A percentile compares a stretch with the other conserved stretches of the same genome.
Evolutionary conservation across 2,329 filamentous ascomycete species (phyloP).

Genomic region (Exophiala xenobiotica): DNA sequence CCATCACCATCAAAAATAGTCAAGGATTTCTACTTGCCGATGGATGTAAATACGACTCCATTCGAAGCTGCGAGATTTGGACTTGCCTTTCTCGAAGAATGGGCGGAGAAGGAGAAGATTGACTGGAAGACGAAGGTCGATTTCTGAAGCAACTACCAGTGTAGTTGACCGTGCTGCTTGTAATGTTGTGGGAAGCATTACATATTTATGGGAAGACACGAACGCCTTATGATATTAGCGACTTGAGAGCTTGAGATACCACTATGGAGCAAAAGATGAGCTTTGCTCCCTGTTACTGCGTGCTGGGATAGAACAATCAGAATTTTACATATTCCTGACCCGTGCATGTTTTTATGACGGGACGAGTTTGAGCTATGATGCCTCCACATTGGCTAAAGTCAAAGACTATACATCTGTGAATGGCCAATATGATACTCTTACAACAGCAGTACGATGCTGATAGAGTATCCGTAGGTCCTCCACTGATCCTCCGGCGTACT

Average conservation of each 20-base stretch:
- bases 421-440: too few species aligned
- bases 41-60: constrained; percentile 43
- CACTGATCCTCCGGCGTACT: neutral
- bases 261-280: neutral
- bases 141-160: constrained; percentile 36
- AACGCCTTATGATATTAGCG: neutral
- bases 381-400: too few species aligned
- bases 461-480: too few species aligned
- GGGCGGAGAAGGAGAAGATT: constrained; percentile 47
- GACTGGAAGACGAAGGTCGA: constrained; percentile 44
- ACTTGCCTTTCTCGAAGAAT: constrained; percentile 46
- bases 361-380: too few species aligned
- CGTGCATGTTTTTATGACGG: too few species aligned
- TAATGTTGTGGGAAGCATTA: too few species aligned
- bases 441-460: too few species aligned
- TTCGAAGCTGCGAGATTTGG: constrained; percentile 49
- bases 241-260: constrained; percentile 1
- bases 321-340: neutral
- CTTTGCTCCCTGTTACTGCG: neutral
- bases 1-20: constrained; percentile 29
- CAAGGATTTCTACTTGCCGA: constrained; percentile 42
- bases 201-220: too few species aligned
- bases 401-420: too few species aligned
- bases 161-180: too few species aligned
- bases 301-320: neutral